Conservation (phyloP, 345 rosid species). For the Zanthoxylum bungeanum region DNA sequence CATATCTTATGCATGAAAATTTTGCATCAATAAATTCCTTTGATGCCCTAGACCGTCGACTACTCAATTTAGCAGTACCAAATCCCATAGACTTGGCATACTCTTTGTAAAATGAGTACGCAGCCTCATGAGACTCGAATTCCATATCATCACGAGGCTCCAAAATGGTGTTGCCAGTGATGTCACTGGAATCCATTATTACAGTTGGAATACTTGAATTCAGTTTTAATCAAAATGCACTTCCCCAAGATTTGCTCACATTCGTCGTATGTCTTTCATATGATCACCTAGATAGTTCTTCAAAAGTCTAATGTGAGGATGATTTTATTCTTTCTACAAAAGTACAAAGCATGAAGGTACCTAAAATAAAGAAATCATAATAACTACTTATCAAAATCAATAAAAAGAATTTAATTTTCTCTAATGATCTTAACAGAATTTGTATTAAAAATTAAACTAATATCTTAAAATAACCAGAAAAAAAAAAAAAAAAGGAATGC, state of each 20-base stretch:
- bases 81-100: conserved; percentile 82
- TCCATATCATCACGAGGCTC: conserved; percentile 54
- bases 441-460: background rate
- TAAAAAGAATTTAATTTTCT: background rate
- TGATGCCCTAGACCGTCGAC: conserved; percentile 72
- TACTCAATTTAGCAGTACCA: conserved; percentile 89
- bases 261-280: conserved; percentile 1
- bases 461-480: too few relatives aligned
- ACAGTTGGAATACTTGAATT: conserved; percentile 14
- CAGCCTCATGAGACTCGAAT: conserved; percentile 88
- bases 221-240: conserved; percentile 9
- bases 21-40: background rate
- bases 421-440: background rate
- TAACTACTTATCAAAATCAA: background rate
- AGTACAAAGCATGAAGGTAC: conserved; percentile 7
- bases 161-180: conserved; percentile 23
- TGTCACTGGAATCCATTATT: conserved; percentile 35
- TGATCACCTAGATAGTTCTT: conserved; percentile 1
- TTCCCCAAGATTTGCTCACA: background rate
- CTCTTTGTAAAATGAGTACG: conserved; percentile 71
- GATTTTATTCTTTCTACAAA: background rate
- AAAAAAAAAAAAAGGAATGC: background rate
- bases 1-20: too few relatives aligned
- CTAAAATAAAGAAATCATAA: conserved; percentile 1
- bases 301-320: background rate